phyloP scores from a whole-genome alignment of 371 early-diverging fungal genomes.

The Mucor irregularis region DNA sequence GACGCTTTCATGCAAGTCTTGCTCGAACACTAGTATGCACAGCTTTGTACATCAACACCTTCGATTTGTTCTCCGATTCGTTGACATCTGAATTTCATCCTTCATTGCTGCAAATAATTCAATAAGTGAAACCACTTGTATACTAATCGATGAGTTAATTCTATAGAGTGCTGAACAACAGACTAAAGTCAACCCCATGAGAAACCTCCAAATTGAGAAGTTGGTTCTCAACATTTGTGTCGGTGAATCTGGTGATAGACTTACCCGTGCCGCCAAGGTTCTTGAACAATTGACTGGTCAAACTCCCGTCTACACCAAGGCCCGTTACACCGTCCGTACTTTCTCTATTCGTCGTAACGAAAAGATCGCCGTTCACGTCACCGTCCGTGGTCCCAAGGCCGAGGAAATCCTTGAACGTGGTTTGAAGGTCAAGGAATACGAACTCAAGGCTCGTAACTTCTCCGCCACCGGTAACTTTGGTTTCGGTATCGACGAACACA shows the following conservation, averaged over 20 bases:
- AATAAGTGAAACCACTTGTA: too few relatives aligned
- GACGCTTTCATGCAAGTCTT: too few relatives aligned
- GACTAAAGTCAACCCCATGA: conserved; percentile 86
- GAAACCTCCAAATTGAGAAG: conserved; percentile 98
- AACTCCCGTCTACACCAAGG: conserved; percentile 99
- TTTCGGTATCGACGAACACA: conserved; percentile 99
- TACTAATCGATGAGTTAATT: neutral
- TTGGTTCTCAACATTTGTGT: conserved; percentile 99
- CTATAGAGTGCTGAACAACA: conserved; percentile 67
- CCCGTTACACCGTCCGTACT: conserved; percentile 99
- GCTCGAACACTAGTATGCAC: too few relatives aligned
- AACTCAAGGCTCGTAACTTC: conserved; percentile 95
- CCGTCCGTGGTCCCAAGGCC: conserved; percentile 90
- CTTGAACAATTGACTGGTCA: conserved; percentile 99
- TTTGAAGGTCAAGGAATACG: conserved; percentile 99
- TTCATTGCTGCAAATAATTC: too few relatives aligned
- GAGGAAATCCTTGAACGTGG: conserved; percentile 98
- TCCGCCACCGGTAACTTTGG: conserved; percentile 99
- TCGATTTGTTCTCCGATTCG: too few relatives aligned
- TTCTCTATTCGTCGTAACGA: conserved; percentile 99
- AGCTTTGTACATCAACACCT: too few relatives aligned
- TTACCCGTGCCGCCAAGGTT: conserved; percentile 99
- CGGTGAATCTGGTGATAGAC: conserved; percentile 98
- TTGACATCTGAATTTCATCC: too few relatives aligned
- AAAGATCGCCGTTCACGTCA: conserved; percentile 99